Evolutionary conservation across 1,139 yeast species (phyloP), one percentile per base, ranked within the genome.

Genomic region (Hanseniaspora sp.): DNA sequence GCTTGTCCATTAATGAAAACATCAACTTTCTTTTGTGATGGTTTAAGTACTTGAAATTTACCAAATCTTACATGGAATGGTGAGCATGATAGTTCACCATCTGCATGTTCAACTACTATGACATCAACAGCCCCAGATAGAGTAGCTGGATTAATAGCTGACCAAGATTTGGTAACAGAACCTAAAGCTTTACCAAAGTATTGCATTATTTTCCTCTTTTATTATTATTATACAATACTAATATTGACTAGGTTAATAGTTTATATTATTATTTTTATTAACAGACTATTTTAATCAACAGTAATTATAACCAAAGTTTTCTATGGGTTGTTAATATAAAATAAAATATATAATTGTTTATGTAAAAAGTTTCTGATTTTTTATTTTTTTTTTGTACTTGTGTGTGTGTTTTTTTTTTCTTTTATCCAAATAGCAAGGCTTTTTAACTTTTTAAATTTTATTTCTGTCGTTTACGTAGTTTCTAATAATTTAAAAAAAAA

Each of bases 21-120:
- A 58, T 86, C 95, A 52, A 92, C 95, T 67, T 87, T 90, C 72
- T 90, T 92, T 66, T 92, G 96, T 42, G 95, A 86, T n/a, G 99
- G 99, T 63, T 95, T 80, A 59, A 92, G 73, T 60, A 92, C 75
- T 63, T 90, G 95, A 67, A 92, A 86, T 71, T 86, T 86, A 40
- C 98, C 99, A 70, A 92, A 94, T 56, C 99, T 74, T 45, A 92
- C 86, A 69, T 92, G 99, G 75, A 95, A 94, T 7, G 99, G 98
- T 7, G 96, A 87, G 63, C 97, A 90, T 57, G 86, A 84, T 53
- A 88, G 71, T 34, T 86, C 79, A 0, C 86, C 86, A 66, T 84
- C 82, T 15, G 86, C 86, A 64, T 86, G 95, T 69, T 92, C 96
- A n/a, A 94, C 84, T 8, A 90, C 98, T 48, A 92, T 87, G 58